Base-by-base conservation (phyloP, 1,139 yeast species). In the Arxiozyma telluris region DNA sequence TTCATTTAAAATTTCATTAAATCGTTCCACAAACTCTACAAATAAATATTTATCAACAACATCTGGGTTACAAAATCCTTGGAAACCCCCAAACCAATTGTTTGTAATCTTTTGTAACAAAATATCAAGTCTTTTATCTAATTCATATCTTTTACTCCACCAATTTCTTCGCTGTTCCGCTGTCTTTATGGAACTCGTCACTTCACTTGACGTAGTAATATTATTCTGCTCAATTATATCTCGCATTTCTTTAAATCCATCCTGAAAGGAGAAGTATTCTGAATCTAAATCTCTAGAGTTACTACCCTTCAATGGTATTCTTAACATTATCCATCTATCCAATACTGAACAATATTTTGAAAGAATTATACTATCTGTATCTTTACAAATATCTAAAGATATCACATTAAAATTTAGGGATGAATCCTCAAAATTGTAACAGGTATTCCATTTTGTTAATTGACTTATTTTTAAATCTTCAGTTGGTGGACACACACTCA, bases 51-150 rank as follows among this genome's bases (percentile, higher is more conserved):
- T 62, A 34, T 72, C 67, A 1, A 71, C 55, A 1, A 62, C 59
- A 15, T 58, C 60, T 7, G 71, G 71, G 42, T 73, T 69, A 63
- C 88, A 84, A 1, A 87, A 63, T 0, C 91, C 84, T 47, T 72
- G 71, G 59, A 89, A 86, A 0, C 95, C 95, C n/a, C 95, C 91
- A 48, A 91, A 69, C 95, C 96, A 89, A 55, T 74, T 72, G 34
- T 71, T 67, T 58, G 89, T 93, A 18, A 88, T 78, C 44, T 74
- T 74, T 1, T 69, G 67, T n/a, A 91, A 67, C n/a, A 90, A 66
- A 4, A 69, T 71, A 51, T 77, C 71, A 54, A 91, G 65, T 51
- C 77, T 70, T 23, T 73, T 69, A 66, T 91, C 96, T 25, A 90
- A 71, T 0, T 71, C 71, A 56, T 81, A 81, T 51, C 98, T 72